A percentile compares a stretch with the other conserved stretches of the same genome.
phyloP scores from a whole-genome alignment of 176 grass and related monocot species.

The Phyllostachys edulis region DNA sequence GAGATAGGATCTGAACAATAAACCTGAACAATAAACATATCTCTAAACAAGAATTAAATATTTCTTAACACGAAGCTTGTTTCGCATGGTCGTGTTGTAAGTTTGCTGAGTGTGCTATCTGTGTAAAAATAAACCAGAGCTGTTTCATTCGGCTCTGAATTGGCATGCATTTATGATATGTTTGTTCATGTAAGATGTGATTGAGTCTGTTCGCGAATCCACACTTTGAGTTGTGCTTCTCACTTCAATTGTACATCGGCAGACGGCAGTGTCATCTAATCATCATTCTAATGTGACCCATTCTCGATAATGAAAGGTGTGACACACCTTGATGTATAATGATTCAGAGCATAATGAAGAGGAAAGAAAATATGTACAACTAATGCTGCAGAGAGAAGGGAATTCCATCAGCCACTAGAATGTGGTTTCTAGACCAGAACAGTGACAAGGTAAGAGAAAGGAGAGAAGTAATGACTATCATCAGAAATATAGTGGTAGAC shows the following conservation, averaged over 20 bases:
- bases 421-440: not conserved
- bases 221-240: not conserved
- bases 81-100: not conserved
- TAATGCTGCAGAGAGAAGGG: not conserved
- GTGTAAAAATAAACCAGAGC: not conserved
- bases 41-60: too few species aligned
- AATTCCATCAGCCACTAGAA: not conserved
- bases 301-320: not conserved
- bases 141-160: not conserved
- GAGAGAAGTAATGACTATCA: not conserved
- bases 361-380: not conserved
- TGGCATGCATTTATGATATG: not conserved
- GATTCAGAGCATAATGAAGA: not conserved
- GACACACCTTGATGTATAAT: not conserved
- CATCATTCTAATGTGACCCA: not conserved
- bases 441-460: not conserved
- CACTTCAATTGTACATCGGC: not conserved
- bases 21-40: too few species aligned
- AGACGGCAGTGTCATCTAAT: too few species aligned
- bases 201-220: not conserved
- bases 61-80: not conserved
- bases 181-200: not conserved
- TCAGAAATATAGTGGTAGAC: not conserved
- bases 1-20: too few species aligned
- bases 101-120: not conserved